These are phyloP conservation scores for Pterocarpus macrocarpus DNA, from an alignment of 306 rosid species.

Conservation along the genomic window DNA sequence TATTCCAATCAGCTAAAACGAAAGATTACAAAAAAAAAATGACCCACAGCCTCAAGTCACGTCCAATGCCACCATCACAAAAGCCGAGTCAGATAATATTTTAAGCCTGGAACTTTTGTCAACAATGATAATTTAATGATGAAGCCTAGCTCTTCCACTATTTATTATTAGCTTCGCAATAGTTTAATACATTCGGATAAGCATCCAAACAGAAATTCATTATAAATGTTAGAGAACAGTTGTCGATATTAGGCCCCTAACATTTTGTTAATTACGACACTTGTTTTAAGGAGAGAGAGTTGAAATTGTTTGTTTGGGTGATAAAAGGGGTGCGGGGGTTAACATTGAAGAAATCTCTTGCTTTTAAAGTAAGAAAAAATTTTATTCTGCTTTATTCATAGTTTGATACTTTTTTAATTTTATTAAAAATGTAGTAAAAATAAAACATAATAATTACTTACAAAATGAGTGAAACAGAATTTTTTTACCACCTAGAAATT, in stretches of 20 bases:
- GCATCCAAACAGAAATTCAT: conserved; percentile 18
- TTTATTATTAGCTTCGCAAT: neutral
- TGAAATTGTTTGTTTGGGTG: neutral
- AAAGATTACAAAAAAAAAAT: too few relatives aligned
- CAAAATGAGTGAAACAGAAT: too few relatives aligned
- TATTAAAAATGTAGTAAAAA: too few relatives aligned
- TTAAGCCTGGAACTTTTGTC: conserved; percentile 11
- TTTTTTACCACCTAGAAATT: too few relatives aligned
- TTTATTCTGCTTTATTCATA: too few relatives aligned
- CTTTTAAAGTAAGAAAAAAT: too few relatives aligned
- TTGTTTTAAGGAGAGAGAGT: neutral
- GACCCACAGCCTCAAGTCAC: conserved; percentile 37
- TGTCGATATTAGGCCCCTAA: neutral
- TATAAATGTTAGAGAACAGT: conserved; percentile 10
- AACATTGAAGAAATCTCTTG: too few relatives aligned
- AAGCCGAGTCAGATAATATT: conserved; percentile 29
- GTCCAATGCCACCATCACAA: conserved; percentile 43
- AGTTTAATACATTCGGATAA: conserved; percentile 31
- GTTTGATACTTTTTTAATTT: too few relatives aligned
- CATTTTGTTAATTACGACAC: neutral
- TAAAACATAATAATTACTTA: too few relatives aligned
- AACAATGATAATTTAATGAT: conserved; percentile 26
- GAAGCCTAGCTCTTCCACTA: neutral
- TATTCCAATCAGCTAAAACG: conserved; percentile 20
- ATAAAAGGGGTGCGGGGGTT: neutral